Percentiles rank a stretch among this genome's conserved stretches.
phyloP scores from a whole-genome alignment of 352 stramenopile genomes.

The Pythium folliculosum region DNA sequence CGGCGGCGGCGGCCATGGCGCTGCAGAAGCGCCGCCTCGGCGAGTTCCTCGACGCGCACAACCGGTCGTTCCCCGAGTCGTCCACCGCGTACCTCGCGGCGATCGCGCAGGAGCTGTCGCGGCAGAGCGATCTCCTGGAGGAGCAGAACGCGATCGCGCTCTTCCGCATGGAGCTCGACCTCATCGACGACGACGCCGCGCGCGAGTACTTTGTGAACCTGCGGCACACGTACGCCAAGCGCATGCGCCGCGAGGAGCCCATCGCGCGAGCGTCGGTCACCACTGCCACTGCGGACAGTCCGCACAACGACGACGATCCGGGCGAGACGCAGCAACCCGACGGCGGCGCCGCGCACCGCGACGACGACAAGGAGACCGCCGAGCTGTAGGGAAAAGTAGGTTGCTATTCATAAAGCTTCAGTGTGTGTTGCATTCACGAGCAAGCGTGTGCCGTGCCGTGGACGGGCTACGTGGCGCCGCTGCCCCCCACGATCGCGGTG shows the following conservation, averaged over 20 bases:
- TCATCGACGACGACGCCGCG: slow-evolving; percentile 43
- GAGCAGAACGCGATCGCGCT: slow-evolving; percentile 76
- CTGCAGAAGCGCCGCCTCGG: slow-evolving; percentile 28
- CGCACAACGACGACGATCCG: background rate
- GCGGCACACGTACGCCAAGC: slow-evolving; percentile 58
- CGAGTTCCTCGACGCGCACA: slow-evolving; percentile 27
- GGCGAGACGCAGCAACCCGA: background rate
- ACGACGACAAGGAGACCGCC: slow-evolving; percentile 21
- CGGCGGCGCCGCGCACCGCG: background rate
- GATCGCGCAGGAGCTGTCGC: slow-evolving; percentile 55
- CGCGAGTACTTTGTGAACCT: slow-evolving; percentile 55
- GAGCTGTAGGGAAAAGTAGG: slow-evolving; percentile 3
- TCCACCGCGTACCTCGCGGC: slow-evolving; percentile 33
- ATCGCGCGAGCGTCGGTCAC: too few species aligned
- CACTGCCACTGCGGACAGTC: background rate
- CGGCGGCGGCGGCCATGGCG: slow-evolving; percentile 12
- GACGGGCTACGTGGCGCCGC: too few species aligned
- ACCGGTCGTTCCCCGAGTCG: slow-evolving; percentile 22
- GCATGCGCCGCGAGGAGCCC: slow-evolving; percentile 26
- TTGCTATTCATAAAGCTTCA: too few species aligned
- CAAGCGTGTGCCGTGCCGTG: too few species aligned
- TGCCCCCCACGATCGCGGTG: too few species aligned
- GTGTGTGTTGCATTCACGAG: too few species aligned
- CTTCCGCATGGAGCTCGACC: slow-evolving; percentile 52
- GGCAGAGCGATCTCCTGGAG: slow-evolving; percentile 68